A percentile compares a stretch with the other conserved stretches of the same genome.
Evolutionary conservation across 352 stramenopile species (phyloP).

Genomic region (Pythium graminicola): DNA sequence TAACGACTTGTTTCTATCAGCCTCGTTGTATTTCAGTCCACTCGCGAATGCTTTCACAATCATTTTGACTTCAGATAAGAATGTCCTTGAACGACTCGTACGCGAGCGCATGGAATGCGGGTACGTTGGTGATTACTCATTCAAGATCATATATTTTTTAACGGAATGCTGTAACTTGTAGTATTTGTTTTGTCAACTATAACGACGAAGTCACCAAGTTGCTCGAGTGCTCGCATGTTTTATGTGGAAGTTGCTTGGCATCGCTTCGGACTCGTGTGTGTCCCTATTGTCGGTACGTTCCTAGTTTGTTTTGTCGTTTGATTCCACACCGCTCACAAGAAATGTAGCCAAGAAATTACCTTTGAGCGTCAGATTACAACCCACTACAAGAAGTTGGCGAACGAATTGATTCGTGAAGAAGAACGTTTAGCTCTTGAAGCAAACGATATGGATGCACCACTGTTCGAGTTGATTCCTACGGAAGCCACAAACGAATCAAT

Average conservation of each 20-base stretch:
- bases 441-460: slow-evolving; percentile 13
- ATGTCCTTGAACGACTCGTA: slow-evolving; percentile 17
- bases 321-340: no score
- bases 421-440: slow-evolving; percentile 1
- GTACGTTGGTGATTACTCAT: slow-evolving; percentile 10
- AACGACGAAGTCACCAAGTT: slow-evolving; percentile 6
- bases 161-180: slow-evolving; percentile 1
- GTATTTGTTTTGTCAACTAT: slow-evolving; percentile 18
- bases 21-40: slow-evolving; percentile 9
- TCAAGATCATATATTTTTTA: background rate
- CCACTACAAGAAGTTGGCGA: slow-evolving; percentile 8
- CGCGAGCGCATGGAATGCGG: slow-evolving; percentile 22
- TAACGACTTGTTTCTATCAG: background rate
- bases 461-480: background rate
- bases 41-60: slow-evolving; percentile 5
- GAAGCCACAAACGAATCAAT: no score
- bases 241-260: slow-evolving; percentile 9
- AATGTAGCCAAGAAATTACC: slow-evolving; percentile 5
- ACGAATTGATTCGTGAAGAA: slow-evolving; percentile 5
- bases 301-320: no score
- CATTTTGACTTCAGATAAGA: slow-evolving; percentile 6
- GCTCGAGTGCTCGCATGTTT: slow-evolving; percentile 17
- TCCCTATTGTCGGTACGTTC: slow-evolving; percentile 23
- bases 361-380: slow-evolving; percentile 8
- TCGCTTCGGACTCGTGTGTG: background rate